phyloP scores from a whole-genome alignment of 352 stramenopile genomes.

The Albugo candida region DNA sequence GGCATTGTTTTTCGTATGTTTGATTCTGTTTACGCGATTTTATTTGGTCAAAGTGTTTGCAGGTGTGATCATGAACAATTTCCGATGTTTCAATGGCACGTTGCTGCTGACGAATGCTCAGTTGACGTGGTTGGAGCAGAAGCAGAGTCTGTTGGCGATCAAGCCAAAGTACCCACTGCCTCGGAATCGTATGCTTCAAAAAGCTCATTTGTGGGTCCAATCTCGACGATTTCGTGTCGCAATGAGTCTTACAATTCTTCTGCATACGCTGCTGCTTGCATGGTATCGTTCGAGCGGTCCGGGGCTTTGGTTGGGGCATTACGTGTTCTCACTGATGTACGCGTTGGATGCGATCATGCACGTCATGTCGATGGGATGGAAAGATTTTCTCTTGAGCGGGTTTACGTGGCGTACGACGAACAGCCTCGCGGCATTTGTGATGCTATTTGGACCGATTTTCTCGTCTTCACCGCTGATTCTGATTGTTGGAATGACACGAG shows the following conservation, averaged over 20 bases:
- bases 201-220: slow-evolving; percentile 43
- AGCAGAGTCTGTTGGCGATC: slow-evolving; percentile 34
- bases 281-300: slow-evolving; percentile 4
- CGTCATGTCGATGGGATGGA: slow-evolving; percentile 52
- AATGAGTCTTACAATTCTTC: slow-evolving; percentile 33
- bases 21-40: slow-evolving; percentile 64
- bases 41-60: slow-evolving; percentile 61
- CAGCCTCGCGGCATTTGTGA: slow-evolving; percentile 49
- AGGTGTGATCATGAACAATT: slow-evolving; percentile 77
- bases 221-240: slow-evolving; percentile 39
- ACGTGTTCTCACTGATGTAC: slow-evolving; percentile 65
- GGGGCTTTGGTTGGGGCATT: slow-evolving; percentile 56
- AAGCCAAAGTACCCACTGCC: slow-evolving; percentile 53
- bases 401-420: slow-evolving; percentile 67
- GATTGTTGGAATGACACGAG: slow-evolving; percentile 52
- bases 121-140: slow-evolving; percentile 61
- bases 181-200: slow-evolving; percentile 30
- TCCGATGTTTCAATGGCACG: slow-evolving; percentile 64
- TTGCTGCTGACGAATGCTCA: slow-evolving; percentile 53
- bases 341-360: slow-evolving; percentile 42
- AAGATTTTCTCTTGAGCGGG: slow-evolving; percentile 67
- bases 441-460: slow-evolving; percentile 44
- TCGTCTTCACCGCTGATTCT: slow-evolving; percentile 38
- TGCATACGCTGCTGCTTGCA: slow-evolving; percentile 52
- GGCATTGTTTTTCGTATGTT: slow-evolving; percentile 59